Evolutionary conservation across 2,329 filamentous ascomycete species (phyloP).

Genomic region (Botrytis squamosa): DNA sequence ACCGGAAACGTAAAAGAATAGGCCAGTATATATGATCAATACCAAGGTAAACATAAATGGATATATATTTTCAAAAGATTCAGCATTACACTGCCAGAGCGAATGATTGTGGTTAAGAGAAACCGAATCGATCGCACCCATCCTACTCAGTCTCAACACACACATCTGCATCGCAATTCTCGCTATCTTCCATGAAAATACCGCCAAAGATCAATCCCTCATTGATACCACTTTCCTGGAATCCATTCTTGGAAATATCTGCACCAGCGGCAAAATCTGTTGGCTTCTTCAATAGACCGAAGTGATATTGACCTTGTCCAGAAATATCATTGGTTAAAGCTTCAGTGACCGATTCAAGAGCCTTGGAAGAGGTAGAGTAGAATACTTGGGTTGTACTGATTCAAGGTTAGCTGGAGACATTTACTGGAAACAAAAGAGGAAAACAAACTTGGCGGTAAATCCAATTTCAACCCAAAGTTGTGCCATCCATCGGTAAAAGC

Average conservation of each 20-base stretch:
- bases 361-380: slow-evolving; percentile 50
- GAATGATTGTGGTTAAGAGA: not conserved
- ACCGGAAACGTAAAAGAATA: not conserved
- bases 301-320: slow-evolving; percentile 60
- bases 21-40: not conserved
- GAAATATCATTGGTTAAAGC: slow-evolving; percentile 51
- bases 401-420: not conserved
- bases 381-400: slow-evolving; percentile 55
- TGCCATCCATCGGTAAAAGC: slow-evolving; percentile 55
- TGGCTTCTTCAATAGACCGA: slow-evolving; percentile 62
- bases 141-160: not conserved
- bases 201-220: slow-evolving; percentile 54
- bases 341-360: slow-evolving; percentile 49
- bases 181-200: slow-evolving; percentile 53
- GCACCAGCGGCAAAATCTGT: slow-evolving; percentile 41
- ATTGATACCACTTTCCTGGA: slow-evolving; percentile 49
- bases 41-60: not conserved
- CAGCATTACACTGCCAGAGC: not conserved
- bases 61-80: not conserved
- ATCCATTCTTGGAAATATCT: slow-evolving; percentile 47
- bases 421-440: not conserved
- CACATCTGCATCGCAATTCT: not conserved
- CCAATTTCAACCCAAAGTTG: slow-evolving; percentile 59
- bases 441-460: slow-evolving; percentile 54
- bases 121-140: not conserved